These are phyloP conservation scores for Aspergillus sp. DNA, from an alignment of 2,329 filamentous ascomycete genomes.

Conservation along the genomic window DNA sequence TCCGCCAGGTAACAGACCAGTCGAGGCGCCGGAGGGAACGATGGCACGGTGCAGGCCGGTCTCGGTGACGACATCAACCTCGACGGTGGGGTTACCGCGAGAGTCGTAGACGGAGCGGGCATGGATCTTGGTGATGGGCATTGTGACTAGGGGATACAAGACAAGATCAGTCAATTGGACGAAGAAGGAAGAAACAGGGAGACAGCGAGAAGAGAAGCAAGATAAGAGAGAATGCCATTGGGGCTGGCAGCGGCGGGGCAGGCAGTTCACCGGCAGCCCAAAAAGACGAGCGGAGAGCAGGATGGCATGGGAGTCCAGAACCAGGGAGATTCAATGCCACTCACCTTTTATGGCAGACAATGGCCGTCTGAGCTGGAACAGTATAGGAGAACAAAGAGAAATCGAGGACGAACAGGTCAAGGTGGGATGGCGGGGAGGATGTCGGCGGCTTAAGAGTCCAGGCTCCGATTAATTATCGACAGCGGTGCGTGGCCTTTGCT, in stretches of 20 bases:
- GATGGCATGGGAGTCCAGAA: no score
- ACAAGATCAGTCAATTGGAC: conserved; percentile 19
- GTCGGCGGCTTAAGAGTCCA: no score
- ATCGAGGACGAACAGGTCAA: no score
- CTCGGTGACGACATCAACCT: conserved; percentile 95
- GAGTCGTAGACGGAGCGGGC: conserved; percentile 97
- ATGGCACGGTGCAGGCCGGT: conserved; percentile 95
- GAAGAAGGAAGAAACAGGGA: conserved; percentile 6
- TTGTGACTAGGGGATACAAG: conserved; percentile 41
- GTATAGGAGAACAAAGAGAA: no score
- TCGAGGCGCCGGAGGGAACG: conserved; percentile 92
- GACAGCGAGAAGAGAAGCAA: conserved; percentile 7
- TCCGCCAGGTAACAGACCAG: conserved; percentile 53
- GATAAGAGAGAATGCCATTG: conserved; percentile 5
- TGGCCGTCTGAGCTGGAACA: no score
- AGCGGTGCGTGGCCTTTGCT: no score
- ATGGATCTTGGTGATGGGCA: conserved; percentile 86
- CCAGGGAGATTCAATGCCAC: no score
- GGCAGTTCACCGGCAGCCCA: neutral
- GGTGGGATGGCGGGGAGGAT: no score
- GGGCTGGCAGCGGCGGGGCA: neutral
- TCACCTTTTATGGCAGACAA: no score
- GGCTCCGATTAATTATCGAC: no score
- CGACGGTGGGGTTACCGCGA: conserved; percentile 94
- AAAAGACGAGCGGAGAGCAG: neutral